Conservation (phyloP, 768 basidiomycete genomes). For the Trametes gibbosa region DNA sequence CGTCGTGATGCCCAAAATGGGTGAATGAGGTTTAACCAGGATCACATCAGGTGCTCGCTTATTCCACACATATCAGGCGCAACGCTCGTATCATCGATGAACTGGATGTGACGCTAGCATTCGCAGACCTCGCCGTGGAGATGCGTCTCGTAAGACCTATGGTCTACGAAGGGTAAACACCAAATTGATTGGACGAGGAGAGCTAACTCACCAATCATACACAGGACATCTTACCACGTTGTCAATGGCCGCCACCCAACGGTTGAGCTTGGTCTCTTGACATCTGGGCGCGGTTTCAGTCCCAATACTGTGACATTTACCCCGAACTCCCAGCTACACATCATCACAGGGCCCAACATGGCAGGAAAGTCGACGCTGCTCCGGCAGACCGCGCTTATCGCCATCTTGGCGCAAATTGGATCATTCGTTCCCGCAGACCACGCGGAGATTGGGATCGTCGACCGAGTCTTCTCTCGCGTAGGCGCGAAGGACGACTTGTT, state of each 20-base stretch:
- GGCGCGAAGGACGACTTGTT: constrained; percentile 96
- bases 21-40: not conserved
- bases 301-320: constrained; percentile 75
- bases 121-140: constrained; percentile 77
- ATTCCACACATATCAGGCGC: constrained; percentile 54
- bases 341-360: constrained; percentile 96
- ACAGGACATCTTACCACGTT: constrained; percentile 60
- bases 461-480: constrained; percentile 90
- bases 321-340: constrained; percentile 62
- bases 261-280: constrained; percentile 84
- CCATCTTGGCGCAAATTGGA: constrained; percentile 88
- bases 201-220: not conserved
- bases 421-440: constrained; percentile 89
- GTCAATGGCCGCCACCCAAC: constrained; percentile 87
- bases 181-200: not conserved
- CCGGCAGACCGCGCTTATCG: constrained; percentile 86
- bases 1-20: constrained; percentile 5
- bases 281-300: constrained; percentile 72
- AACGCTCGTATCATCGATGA: constrained; percentile 85
- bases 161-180: constrained; percentile 64
- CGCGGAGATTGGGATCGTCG: constrained; percentile 81
- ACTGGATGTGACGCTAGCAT: constrained; percentile 79
- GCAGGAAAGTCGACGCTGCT: constrained; percentile 92
- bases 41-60: constrained; percentile 54
- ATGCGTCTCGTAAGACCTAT: constrained; percentile 72